Conservation (phyloP, 106 monocot genomes). For the Triglochin maritima region DNA sequence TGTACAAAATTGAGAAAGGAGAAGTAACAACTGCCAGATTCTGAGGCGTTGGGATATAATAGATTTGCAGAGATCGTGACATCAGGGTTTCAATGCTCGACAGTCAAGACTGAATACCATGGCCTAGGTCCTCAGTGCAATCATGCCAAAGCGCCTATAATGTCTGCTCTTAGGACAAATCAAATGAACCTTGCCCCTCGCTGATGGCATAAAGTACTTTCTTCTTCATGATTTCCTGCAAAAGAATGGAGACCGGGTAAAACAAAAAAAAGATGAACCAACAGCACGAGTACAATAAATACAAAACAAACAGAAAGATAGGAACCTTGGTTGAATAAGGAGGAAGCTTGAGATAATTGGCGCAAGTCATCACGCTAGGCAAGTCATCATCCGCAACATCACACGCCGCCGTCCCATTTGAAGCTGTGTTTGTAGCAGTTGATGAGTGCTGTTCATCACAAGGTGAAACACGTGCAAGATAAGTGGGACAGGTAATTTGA, state of each 20-base stretch:
- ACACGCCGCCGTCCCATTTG: conserved; percentile 38
- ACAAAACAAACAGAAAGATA: not conserved
- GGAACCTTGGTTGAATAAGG: conserved; percentile 92
- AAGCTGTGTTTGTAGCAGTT: conserved; percentile 25
- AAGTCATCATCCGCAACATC: conserved; percentile 90
- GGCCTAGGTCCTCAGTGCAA: no score
- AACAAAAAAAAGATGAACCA: not conserved
- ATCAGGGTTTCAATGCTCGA: not conserved
- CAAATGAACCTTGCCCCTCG: conserved; percentile 97
- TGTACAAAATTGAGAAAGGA: not conserved
- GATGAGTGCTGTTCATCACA: conserved; percentile 58
- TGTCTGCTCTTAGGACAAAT: conserved; percentile 45
- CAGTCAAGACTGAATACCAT: no score
- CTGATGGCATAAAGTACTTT: conserved; percentile 83
- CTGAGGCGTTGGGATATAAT: not conserved
- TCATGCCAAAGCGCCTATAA: not conserved
- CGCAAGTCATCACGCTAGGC: conserved; percentile 99
- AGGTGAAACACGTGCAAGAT: not conserved
- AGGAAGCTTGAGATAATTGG: conserved; percentile 97
- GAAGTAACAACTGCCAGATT: not conserved
- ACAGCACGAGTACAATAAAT: not conserved
- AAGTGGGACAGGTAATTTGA: not conserved
- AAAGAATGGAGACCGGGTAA: not conserved
- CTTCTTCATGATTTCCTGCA: conserved; percentile 87
- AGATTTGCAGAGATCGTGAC: not conserved